A percentile compares a stretch with the other conserved stretches of the same genome.
Conservation (phyloP, 805 yeast species). For the Yamadazyma takamatsuzukensis region DNA sequence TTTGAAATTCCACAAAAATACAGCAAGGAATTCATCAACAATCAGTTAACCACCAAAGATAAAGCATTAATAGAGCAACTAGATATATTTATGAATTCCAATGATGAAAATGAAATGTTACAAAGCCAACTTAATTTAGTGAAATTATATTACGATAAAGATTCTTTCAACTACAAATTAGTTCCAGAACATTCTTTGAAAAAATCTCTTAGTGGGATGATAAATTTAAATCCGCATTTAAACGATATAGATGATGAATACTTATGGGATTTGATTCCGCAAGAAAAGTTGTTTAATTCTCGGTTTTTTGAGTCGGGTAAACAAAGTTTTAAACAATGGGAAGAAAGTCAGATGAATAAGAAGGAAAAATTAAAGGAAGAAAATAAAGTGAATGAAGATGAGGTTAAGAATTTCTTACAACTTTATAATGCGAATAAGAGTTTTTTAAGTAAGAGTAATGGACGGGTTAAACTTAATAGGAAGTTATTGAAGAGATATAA, state of each 20-base stretch:
- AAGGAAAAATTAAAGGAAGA: conserved; percentile 10
- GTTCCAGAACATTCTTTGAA: conserved; percentile 37
- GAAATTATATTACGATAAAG: conserved; percentile 25
- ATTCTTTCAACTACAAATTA: conserved; percentile 21
- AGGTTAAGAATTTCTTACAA: conserved; percentile 9
- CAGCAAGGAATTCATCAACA: conserved; percentile 17
- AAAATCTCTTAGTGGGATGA: conserved; percentile 37
- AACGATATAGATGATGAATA: conserved; percentile 36
- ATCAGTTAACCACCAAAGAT: conserved; percentile 21
- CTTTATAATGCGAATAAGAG: conserved; percentile 9
- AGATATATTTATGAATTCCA: conserved; percentile 17
- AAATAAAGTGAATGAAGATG: conserved; percentile 8
- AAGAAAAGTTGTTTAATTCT: conserved; percentile 28
- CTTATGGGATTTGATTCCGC: conserved; percentile 38
- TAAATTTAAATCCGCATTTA: conserved; percentile 31
- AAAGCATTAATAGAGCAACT: conserved; percentile 23
- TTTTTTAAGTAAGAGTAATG: conserved; percentile 9
- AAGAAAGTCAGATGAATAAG: conserved; percentile 21
- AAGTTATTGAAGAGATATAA: conserved; percentile 30
- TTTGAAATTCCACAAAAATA: conserved; percentile 25
- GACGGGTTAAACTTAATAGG: conserved; percentile 28
- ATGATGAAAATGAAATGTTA: conserved; percentile 20
- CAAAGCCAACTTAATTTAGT: conserved; percentile 21
- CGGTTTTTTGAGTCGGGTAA: conserved; percentile 31
- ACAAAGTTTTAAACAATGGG: conserved; percentile 35